Evolutionary conservation across 345 rosid species (phyloP).

Genomic region (Camelina sativa): DNA sequence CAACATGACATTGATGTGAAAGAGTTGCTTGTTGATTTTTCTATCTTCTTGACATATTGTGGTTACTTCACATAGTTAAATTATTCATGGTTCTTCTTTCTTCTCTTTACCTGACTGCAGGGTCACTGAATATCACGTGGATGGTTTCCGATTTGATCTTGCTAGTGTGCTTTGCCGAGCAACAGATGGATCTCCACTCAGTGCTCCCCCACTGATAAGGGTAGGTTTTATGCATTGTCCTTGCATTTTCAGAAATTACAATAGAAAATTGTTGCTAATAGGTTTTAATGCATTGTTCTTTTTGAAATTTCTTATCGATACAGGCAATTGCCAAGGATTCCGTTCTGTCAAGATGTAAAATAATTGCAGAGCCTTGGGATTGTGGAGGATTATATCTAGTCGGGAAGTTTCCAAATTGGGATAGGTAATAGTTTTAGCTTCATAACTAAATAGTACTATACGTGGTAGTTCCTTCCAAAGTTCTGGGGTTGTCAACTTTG

Average conservation of each 20-base stretch:
- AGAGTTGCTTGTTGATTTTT: background rate
- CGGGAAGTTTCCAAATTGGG: conserved; percentile 96
- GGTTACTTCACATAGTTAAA: background rate
- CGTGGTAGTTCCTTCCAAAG: conserved; percentile 3
- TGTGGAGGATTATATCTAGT: conserved; percentile 97
- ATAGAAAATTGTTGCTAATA: background rate
- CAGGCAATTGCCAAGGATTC: conserved; percentile 94
- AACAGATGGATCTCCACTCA: conserved; percentile 85
- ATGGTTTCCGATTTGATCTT: conserved; percentile 96
- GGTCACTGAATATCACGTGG: conserved; percentile 86
- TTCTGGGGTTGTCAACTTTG: conserved; percentile 1
- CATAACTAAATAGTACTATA: conserved; percentile 3
- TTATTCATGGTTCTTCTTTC: background rate
- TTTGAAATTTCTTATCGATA: conserved; percentile 30
- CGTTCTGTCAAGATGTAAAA: conserved; percentile 78
- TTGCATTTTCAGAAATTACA: background rate
- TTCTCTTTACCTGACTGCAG: conserved; percentile 46
- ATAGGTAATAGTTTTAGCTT: conserved; percentile 57
- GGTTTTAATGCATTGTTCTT: conserved; percentile 22
- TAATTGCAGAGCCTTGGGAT: conserved; percentile 98
- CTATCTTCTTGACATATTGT: background rate
- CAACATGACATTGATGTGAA: background rate
- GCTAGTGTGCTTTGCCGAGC: conserved; percentile 95
- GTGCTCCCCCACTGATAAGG: conserved; percentile 80
- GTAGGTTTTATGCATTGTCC: conserved; percentile 48